phyloP scores from a whole-genome alignment of 371 early-diverging fungal species.

The Actinomortierella ambigua region DNA sequence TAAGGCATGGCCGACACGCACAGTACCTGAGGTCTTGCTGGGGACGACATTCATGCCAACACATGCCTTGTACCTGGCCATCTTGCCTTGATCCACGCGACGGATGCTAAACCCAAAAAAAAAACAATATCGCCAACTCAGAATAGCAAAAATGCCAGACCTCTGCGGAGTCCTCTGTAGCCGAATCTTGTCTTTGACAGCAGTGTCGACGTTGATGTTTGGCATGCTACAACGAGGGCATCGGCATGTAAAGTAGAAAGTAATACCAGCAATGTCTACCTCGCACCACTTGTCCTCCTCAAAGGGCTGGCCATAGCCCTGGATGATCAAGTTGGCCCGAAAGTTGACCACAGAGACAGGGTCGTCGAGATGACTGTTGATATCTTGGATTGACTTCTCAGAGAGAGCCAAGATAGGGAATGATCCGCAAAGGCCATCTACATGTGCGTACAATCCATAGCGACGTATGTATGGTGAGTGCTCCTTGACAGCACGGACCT shows the following conservation, averaged over 20 bases:
- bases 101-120: slow-evolving; percentile 5
- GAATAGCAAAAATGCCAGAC: neutral
- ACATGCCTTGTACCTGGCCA: slow-evolving; percentile 11
- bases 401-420: slow-evolving; percentile 28
- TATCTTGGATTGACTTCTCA: slow-evolving; percentile 17
- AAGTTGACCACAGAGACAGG: slow-evolving; percentile 22
- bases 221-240: slow-evolving; percentile 13
- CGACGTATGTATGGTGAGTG: too few species aligned
- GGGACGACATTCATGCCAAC: slow-evolving; percentile 16
- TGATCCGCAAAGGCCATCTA: slow-evolving; percentile 26
- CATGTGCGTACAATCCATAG: neutral
- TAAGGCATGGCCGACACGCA: neutral
- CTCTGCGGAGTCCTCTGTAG: slow-evolving; percentile 26
- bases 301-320: slow-evolving; percentile 20
- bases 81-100: slow-evolving; percentile 8
- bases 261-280: slow-evolving; percentile 5
- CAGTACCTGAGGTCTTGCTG: neutral
- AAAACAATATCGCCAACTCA: neutral
- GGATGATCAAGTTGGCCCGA: slow-evolving; percentile 31
- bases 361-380: slow-evolving; percentile 12
- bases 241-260: slow-evolving; percentile 3
- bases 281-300: slow-evolving; percentile 33
- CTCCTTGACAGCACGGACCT: neutral
- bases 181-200: slow-evolving; percentile 9
- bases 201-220: slow-evolving; percentile 33